phyloP scores from a whole-genome alignment of 2,329 filamentous ascomycete species.

The Colletotrichum tanaceti region DNA sequence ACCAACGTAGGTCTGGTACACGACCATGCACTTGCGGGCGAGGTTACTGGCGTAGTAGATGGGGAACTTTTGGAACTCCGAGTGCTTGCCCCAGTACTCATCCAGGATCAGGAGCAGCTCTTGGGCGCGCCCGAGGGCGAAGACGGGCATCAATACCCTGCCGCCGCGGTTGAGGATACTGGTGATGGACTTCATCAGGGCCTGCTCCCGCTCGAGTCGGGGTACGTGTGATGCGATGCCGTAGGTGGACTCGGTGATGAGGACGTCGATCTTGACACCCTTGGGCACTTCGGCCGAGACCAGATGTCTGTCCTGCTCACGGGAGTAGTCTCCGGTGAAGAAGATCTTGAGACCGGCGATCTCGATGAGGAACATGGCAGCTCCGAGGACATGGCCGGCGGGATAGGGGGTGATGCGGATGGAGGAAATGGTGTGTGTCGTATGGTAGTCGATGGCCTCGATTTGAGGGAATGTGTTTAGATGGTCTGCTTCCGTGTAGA shows the following conservation, averaged over 20 bases:
- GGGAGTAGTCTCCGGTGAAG: constrained; percentile 97
- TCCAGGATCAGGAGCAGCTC: constrained; percentile 94
- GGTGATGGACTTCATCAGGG: constrained; percentile 95
- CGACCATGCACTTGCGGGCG: constrained; percentile 96
- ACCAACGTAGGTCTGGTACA: constrained; percentile 97
- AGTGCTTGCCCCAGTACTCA: constrained; percentile 94
- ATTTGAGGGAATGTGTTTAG: constrained; percentile 93
- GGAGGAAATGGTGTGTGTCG: constrained; percentile 95
- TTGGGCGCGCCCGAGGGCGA: constrained; percentile 92
- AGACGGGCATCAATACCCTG: constrained; percentile 93
- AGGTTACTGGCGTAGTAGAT: constrained; percentile 98
- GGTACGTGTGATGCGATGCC: constrained; percentile 95
- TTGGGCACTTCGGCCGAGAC: constrained; percentile 92
- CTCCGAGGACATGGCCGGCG: constrained; percentile 96
- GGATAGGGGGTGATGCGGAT: constrained; percentile 98
- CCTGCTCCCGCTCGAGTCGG: constrained; percentile 88
- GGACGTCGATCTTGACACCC: constrained; percentile 90
- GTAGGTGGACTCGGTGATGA: constrained; percentile 98
- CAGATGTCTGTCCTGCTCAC: constrained; percentile 94
- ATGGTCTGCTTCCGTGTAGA: constrained; percentile 97
- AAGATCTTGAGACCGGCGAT: constrained; percentile 97
- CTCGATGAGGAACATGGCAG: constrained; percentile 97
- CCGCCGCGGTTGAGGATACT: constrained; percentile 91
- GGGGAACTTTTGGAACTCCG: constrained; percentile 87
- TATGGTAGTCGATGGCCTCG: constrained; percentile 98